phyloP scores from a whole-genome alignment of 1,284 basidiomycete genomes.

The Ceratorhiza oryzae-sativae region DNA sequence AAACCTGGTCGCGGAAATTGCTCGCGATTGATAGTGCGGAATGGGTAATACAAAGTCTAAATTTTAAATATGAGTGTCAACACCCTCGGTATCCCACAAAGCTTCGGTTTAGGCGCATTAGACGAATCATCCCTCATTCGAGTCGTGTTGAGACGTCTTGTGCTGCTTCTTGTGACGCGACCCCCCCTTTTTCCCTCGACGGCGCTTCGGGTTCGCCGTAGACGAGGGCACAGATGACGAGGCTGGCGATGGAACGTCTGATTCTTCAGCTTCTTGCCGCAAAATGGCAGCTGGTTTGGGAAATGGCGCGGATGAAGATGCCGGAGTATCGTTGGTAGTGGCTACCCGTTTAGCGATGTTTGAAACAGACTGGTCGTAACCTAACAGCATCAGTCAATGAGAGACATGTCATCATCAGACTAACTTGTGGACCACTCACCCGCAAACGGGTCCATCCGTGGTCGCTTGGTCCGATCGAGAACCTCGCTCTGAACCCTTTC shows the following conservation, averaged over 20 bases:
- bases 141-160: not conserved
- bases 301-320: not conserved
- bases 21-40: no score
- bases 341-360: not conserved
- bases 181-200: not conserved
- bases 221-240: not conserved
- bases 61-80: no score
- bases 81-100: no score
- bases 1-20: no score
- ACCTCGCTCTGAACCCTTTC: conserved; percentile 22
- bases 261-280: not conserved
- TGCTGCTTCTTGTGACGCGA: not conserved
- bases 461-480: conserved; percentile 46
- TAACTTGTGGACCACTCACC: conserved; percentile 52
- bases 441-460: conserved; percentile 66
- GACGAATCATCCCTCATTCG: no score
- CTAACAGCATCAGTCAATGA: not conserved
- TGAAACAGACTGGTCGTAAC: not conserved
- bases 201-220: not conserved
- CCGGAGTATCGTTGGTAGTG: not conserved
- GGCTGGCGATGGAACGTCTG: not conserved
- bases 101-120: no score
- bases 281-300: not conserved
- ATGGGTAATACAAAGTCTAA: no score
- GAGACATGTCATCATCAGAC: not conserved